Percentiles rank a stretch among this genome's conserved stretches.
Evolutionary conservation across 1,139 yeast species (phyloP).

Genomic region (Kurtzmaniella quercitrusa): DNA sequence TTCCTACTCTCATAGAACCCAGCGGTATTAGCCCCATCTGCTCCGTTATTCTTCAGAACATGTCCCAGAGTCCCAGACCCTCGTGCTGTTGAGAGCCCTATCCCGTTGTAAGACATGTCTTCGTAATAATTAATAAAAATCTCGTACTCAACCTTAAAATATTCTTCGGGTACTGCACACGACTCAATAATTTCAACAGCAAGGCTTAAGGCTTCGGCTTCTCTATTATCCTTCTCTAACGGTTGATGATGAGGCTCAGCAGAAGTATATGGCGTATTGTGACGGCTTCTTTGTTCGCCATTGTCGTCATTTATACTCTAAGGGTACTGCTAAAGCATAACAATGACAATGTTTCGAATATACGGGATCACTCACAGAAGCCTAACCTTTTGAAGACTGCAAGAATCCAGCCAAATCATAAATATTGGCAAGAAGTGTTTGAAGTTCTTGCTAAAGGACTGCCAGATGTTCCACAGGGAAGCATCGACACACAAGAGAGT

Average conservation of each 20-base stretch:
- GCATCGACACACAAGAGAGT: slow-evolving; percentile 12
- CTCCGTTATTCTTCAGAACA: slow-evolving; percentile 49
- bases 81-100: slow-evolving; percentile 60
- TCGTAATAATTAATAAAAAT: neutral
- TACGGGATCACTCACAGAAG: neutral
- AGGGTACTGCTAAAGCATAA: neutral
- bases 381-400: slow-evolving; percentile 2
- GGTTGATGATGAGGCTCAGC: neutral
- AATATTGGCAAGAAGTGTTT: slow-evolving; percentile 17
- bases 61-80: slow-evolving; percentile 76
- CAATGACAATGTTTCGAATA: neutral
- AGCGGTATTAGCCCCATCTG: slow-evolving; percentile 13
- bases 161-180: neutral
- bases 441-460: slow-evolving; percentile 11
- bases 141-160: neutral
- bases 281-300: neutral
- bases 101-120: slow-evolving; percentile 61
- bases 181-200: too few species aligned
- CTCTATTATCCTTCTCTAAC: neutral
- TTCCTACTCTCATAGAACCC: slow-evolving; percentile 27
- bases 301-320: neutral
- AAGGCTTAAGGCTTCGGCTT: too few species aligned
- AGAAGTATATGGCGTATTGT: neutral
- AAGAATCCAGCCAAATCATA: slow-evolving; percentile 8
- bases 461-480: slow-evolving; percentile 11